phyloP scores from a whole-genome alignment of 805 yeast genomes.

The Saccharomycopsis fibuligera region DNA sequence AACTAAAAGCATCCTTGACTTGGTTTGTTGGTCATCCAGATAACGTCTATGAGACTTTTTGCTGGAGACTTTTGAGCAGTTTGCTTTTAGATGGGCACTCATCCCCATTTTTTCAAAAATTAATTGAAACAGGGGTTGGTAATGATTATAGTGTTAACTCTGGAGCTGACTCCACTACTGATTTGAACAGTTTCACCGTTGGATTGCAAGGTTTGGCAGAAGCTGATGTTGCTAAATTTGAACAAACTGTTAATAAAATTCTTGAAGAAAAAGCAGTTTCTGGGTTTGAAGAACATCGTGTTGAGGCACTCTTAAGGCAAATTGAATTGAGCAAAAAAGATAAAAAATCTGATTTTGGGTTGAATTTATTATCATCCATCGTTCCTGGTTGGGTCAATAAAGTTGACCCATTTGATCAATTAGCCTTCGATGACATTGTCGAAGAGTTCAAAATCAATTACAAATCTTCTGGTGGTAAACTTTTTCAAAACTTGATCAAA shows the following conservation, averaged over 20 bases:
- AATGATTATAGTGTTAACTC: slow-evolving; percentile 82
- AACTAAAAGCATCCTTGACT: slow-evolving; percentile 74
- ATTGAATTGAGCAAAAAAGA: slow-evolving; percentile 77
- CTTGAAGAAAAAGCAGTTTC: slow-evolving; percentile 37
- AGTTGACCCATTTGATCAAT: slow-evolving; percentile 62
- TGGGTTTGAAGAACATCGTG: slow-evolving; percentile 50
- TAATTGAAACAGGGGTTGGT: slow-evolving; percentile 80
- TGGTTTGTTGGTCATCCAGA: slow-evolving; percentile 80
- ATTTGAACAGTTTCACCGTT: slow-evolving; percentile 68
- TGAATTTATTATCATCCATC: slow-evolving; percentile 63
- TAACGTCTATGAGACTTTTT: slow-evolving; percentile 62
- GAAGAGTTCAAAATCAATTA: slow-evolving; percentile 57
- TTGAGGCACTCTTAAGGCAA: slow-evolving; percentile 87
- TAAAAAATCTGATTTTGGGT: slow-evolving; percentile 85
- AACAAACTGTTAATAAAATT: slow-evolving; percentile 39
- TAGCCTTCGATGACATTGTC: slow-evolving; percentile 61
- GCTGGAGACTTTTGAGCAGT: slow-evolving; percentile 62
- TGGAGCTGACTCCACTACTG: slow-evolving; percentile 80
- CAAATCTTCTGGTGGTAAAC: slow-evolving; percentile 39
- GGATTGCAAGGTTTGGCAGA: slow-evolving; percentile 73
- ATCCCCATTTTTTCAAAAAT: slow-evolving; percentile 78
- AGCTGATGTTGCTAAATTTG: slow-evolving; percentile 41
- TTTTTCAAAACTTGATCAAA: slow-evolving; percentile 57
- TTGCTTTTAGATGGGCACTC: slow-evolving; percentile 86
- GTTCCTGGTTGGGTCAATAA: slow-evolving; percentile 84